Conservation (phyloP, 2,329 filamentous ascomycete species). For the Grosmannia clavigera region DNA sequence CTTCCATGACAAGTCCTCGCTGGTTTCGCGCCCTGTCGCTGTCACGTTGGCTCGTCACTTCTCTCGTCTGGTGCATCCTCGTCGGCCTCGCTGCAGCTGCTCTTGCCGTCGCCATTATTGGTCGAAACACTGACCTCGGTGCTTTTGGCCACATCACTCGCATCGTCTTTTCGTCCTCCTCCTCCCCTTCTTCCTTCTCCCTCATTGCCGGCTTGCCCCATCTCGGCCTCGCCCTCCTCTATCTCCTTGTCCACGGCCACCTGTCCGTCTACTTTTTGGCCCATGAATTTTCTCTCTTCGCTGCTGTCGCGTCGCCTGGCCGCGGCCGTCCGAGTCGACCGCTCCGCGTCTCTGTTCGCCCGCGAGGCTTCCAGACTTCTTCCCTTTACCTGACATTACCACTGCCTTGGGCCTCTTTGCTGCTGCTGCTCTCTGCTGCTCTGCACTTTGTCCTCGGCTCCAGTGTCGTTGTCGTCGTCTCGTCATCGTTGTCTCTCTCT, state of each 20-base stretch:
- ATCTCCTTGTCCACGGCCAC: constrained; percentile 33
- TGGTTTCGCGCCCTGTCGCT: constrained; percentile 33
- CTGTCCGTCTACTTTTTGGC: constrained; percentile 36
- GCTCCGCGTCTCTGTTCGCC: constrained; percentile 32
- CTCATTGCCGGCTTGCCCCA: constrained; percentile 36
- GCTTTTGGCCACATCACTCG: constrained; percentile 25
- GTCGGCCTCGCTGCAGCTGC: constrained; percentile 25
- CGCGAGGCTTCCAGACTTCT: constrained; percentile 31
- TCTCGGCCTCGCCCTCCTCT: constrained; percentile 33
- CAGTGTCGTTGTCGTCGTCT: constrained; percentile 25
- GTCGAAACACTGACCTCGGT: constrained; percentile 16
- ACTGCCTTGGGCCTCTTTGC: constrained; percentile 29
- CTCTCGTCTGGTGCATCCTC: constrained; percentile 26
- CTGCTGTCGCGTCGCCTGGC: constrained; percentile 12
- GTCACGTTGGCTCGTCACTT: constrained; percentile 28
- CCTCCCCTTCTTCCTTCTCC: constrained; percentile 16
- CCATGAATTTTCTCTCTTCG: constrained; percentile 34
- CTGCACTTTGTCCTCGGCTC: constrained; percentile 35
- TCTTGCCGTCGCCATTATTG: constrained; percentile 23
- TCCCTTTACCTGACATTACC: constrained; percentile 39
- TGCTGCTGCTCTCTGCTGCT: constrained; percentile 30
- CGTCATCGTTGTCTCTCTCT: constrained; percentile 27
- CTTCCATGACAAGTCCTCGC: constrained; percentile 10
- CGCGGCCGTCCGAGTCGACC: constrained; percentile 15
- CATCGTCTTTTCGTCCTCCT: constrained; percentile 18